phyloP scores from a whole-genome alignment of 164 flowering plant genomes.

The Akebia trifoliata region DNA sequence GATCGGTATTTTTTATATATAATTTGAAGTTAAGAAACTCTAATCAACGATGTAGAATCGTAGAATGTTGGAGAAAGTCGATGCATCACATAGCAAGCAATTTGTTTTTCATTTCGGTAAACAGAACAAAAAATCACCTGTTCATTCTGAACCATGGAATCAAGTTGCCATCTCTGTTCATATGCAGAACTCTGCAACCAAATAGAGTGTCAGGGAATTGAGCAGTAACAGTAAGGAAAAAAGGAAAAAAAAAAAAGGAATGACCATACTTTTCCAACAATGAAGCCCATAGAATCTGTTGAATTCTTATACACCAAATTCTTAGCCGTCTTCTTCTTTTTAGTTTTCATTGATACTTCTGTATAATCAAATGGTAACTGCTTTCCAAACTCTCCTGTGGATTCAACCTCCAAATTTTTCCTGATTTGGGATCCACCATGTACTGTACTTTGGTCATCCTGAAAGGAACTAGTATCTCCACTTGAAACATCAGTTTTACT shows the following conservation, averaged over 20 bases:
- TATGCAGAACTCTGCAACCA: conserved; percentile 53
- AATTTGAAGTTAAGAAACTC: neutral
- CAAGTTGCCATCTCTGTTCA: conserved; percentile 75
- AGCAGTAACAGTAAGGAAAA: conserved; percentile 3
- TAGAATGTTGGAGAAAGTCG: neutral
- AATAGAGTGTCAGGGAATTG: conserved; percentile 20
- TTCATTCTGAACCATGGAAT: conserved; percentile 49
- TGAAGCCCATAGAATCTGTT: conserved; percentile 20
- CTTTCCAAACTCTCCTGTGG: conserved; percentile 62
- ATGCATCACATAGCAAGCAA: conserved; percentile 1
- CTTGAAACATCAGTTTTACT: conserved; percentile 85
- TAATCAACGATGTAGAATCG: no score
- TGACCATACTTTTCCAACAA: conserved; percentile 20
- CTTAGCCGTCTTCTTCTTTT: conserved; percentile 87
- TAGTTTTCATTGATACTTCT: conserved; percentile 61
- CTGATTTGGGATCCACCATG: conserved; percentile 60
- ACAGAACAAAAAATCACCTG: conserved; percentile 43
- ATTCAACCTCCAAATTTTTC: conserved; percentile 72
- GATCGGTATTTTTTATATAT: neutral
- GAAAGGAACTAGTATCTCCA: conserved; percentile 92
- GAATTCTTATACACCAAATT: conserved; percentile 43
- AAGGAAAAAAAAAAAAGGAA: conserved; percentile 1
- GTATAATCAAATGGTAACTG: conserved; percentile 54
- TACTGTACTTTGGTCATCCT: conserved; percentile 83
- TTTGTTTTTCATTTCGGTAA: neutral